Base-by-base conservation (phyloP, 345 rosid genomes). In the Citrus sp. region DNA sequence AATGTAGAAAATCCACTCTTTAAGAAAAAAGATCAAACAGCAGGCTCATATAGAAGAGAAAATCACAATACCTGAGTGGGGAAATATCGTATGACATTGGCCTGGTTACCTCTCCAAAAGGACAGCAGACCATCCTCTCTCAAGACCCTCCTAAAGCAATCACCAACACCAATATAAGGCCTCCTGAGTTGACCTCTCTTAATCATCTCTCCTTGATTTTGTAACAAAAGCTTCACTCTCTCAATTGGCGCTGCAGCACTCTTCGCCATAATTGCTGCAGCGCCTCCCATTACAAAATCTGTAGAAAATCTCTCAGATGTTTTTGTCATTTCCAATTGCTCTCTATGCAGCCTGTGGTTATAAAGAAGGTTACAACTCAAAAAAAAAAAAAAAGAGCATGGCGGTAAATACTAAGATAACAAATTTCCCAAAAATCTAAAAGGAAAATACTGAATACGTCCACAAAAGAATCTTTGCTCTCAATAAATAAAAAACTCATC, bases 61-160 rank as follows among this genome's bases (percentile, higher is more conserved):
- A 54, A 55, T 34, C 30, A 73, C 9, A 55, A 10, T 72, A 92
- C 98, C 98, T 94, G 97, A 60, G 98, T 94, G 24, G 98, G 98
- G 87, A 94, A 89, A 86, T 92, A 96, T 54, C 98, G 86, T 4
- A 96, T 92, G 82, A 92, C 87, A 84, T 85, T 96, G 85, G 93
- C 98, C 89, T 92, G 98, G 81, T 92, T 88, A 34, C 98, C 98
- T 84, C 99, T 94, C 99, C 99, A 96, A 72, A 91, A 91, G 55
- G 97, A 94, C 49, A 82, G 65, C n/a, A 86, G 35, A 32, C 97
- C 98, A 85, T 96, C 99, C 78, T 96, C 97, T 84, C 85, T 87
- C 49, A 89, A 86, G 60, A 94, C 87, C 91, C 94, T 86, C 75
- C 38, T 76, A 77, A 96, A 91, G 87, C 99, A 91, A 85, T 94